Conservation (phyloP, 306 rosid genomes). For the Quercus wislizeni region DNA sequence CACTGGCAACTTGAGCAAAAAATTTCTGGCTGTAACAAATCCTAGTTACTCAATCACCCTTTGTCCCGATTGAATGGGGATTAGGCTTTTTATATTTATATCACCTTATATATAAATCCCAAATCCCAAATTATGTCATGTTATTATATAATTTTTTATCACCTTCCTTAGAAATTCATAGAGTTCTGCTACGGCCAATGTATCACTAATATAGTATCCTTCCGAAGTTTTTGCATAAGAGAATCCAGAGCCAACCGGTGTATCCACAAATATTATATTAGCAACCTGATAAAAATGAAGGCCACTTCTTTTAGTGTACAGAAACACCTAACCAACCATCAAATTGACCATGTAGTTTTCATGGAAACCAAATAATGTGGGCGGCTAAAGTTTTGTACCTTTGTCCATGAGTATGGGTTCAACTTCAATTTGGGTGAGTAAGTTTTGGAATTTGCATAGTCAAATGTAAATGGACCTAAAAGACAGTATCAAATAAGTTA, state of each 20-base stretch:
- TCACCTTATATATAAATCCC: too few relatives aligned
- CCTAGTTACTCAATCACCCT: too few relatives aligned
- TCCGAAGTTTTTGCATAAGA: conserved; percentile 19
- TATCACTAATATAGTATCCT: conserved; percentile 1
- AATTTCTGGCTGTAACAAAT: too few relatives aligned
- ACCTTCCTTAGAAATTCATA: conserved; percentile 20
- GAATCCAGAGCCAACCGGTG: conserved; percentile 33
- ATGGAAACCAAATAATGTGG: too few relatives aligned
- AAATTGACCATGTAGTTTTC: neutral
- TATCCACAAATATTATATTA: conserved; percentile 23
- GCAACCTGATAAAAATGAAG: conserved; percentile 14
- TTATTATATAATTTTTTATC: neutral
- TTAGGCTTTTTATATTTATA: neutral
- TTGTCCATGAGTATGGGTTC: conserved; percentile 29
- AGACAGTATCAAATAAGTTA: neutral
- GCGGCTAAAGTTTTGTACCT: neutral
- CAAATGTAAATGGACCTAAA: conserved; percentile 14
- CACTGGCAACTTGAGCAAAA: neutral
- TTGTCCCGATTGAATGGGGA: neutral
- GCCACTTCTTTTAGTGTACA: neutral
- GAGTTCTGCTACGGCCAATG: neutral
- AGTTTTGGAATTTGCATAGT: neutral
- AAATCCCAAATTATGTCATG: too few relatives aligned
- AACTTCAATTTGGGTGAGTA: conserved; percentile 8
- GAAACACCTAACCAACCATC: neutral